Evolutionary conservation across 192 early-diverging fungal species (phyloP), one percentile per base, ranked within the genome.

Genomic region (Gryganskiella cystojenkinii): DNA sequence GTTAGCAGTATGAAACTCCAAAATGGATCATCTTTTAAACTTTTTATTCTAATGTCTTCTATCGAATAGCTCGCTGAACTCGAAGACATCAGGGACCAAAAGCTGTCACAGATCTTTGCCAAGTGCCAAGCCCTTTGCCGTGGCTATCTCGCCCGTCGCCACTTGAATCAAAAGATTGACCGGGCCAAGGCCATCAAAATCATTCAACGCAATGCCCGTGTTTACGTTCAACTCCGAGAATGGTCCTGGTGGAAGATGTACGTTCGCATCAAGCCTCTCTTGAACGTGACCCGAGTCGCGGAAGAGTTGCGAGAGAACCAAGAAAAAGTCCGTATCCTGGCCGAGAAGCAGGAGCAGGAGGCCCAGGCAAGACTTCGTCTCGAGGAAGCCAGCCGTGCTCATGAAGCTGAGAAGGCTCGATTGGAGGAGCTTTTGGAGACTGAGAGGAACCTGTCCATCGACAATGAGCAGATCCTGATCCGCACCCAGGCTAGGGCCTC

Each of bases 211-310:
- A 99, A 98, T 57, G 93, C 96, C 2, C 90, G 97, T 22, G 84
- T 96, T 19, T 97, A 96, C 78, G 91, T 97, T 49, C 82, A 90
- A 42, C 85, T 98, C 15, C 88, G 92, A 30, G 94, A 97, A 86
- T 97, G 96, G 94, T 83, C 92, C 22, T 99, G 96, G 96, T 97
- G 96, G 95, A 92, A 91, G 63, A 91, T 98, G 43, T 99, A 96
- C 82, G 88, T 90, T 63, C 94, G 95, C 28, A 92, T 96, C 71
- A 96, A 95, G 80, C 96, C 96, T 14, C 82, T 96, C 56, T 83
- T 96, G 43, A 91, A 90, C 37, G 92, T 95, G 13, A 92, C 92
- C 22, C 89, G 92, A 3, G 84, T 88, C 13, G 95, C 95, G 51
- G 92, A 94, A 68, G 94, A 96, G 70, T 70, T 96, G 44, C 86